Evolutionary conservation across 345 rosid genomes (phyloP).

Genomic region (Combretum micranthum): DNA sequence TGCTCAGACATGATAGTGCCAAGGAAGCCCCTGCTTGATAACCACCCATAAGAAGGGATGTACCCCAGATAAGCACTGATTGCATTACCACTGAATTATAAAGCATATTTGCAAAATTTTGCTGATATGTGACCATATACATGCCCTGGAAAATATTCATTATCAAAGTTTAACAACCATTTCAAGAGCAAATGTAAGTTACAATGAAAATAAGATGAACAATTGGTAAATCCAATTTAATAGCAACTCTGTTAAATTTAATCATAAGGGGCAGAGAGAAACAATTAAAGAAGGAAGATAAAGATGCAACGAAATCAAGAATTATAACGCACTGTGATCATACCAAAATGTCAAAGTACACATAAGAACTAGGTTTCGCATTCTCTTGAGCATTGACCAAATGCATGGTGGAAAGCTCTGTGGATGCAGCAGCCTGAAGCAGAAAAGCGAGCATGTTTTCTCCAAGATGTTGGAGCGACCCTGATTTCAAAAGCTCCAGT

Average conservation of each 20-base stretch:
- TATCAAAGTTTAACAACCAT: conserved; percentile 1
- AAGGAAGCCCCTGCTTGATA: conserved; percentile 56
- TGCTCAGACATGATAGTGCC: conserved; percentile 59
- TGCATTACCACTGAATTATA: conserved; percentile 76
- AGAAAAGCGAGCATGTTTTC: conserved; percentile 96
- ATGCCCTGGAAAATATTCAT: conserved; percentile 46
- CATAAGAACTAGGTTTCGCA: conserved; percentile 31
- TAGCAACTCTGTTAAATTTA: conserved; percentile 1
- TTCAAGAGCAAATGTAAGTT: not conserved
- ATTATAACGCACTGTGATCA: not conserved
- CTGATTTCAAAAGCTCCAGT: conserved; percentile 72
- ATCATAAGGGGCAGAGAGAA: conserved; percentile 1
- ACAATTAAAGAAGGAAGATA: conserved; percentile 7
- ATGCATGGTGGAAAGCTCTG: conserved; percentile 40
- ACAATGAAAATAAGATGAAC: not conserved
- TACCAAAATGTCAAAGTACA: conserved; percentile 88
- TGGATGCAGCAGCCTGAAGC: conserved; percentile 52
- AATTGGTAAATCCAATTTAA: not conserved
- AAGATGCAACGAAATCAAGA: not conserved
- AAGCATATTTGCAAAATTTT: conserved; percentile 63
- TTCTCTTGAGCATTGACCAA: conserved; percentile 26
- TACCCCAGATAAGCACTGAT: conserved; percentile 70
- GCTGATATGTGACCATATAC: conserved; percentile 68
- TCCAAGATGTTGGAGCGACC: conserved; percentile 97
- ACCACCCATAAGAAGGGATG: conserved; percentile 91